Base-by-base conservation (phyloP, 164 flowering plant genomes). In the Vitis cinerea region DNA sequence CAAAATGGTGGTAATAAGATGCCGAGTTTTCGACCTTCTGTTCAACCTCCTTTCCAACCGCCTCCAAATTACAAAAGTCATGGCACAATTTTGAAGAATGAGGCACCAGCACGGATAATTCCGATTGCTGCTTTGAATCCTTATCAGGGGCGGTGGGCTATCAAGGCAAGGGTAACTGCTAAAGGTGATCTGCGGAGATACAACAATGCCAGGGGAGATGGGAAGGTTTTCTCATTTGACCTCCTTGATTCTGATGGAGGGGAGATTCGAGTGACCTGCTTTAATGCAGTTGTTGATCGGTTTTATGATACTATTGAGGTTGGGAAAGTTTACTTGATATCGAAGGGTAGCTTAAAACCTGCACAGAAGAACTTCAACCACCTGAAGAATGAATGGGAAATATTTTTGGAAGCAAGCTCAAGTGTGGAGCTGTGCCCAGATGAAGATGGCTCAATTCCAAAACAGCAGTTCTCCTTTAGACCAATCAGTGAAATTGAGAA, bases 71-170 rank as follows among this genome's bases (percentile, higher is more conserved):
- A 89, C 75, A 86, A 66, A 77, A 83, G 71, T 75, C 94, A 84
- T 64, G 99, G 98, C 5, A 52, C 98, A 23, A 87, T 96, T 67
- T 53, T 86, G 75, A 93, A 88, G 84, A 96, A 96, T 77, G 99
- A 92, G 64, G 98, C 98, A 19, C 98, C 99, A 30, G 90, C 98
- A 15, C 83, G 97, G 30, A 85, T 92, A 69, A 88, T 96, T 51
- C 99, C 98, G 8, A 91, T 96, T 67, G 71, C 90, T 75, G 95
- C 97, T 49, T 80, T 96, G 79, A 96, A 93, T 81, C 98, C 98
- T 73, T 96, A 96, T 77, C 97, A 92, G 74, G 98, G 99, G 8
- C 81, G 98, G 56, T 96, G 99, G 99, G 97, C 99, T 57, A 90
- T 96, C 75, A 93, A 86, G 82, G 99, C 99, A 17, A 88, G 99